phyloP scores from a whole-genome alignment of 2,329 filamentous ascomycete species.

The Phaeosphaeriaceae sp. region DNA sequence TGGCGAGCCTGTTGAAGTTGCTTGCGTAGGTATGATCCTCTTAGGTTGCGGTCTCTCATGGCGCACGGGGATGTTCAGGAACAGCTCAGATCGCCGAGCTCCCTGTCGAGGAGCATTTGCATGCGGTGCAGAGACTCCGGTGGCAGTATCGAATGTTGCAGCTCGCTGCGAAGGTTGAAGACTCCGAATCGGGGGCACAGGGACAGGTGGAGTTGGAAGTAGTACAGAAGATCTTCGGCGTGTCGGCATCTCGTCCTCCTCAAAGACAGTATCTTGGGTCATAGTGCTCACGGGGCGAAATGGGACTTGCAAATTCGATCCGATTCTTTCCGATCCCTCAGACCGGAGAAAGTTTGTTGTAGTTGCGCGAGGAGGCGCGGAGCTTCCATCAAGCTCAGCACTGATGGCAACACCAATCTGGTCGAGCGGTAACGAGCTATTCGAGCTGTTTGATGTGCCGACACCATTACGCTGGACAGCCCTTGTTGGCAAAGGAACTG shows the following conservation, averaged over 20 bases:
- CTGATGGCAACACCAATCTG: constrained; percentile 49
- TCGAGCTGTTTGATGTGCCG: constrained; percentile 26
- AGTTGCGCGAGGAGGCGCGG: constrained; percentile 15
- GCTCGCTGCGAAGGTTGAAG: constrained; percentile 38
- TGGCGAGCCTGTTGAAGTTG: constrained; percentile 15
- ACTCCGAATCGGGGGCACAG: constrained; percentile 43
- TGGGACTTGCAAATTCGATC: constrained; percentile 9
- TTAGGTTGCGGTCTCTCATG: constrained; percentile 35
- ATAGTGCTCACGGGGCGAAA: constrained; percentile 40
- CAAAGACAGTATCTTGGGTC: constrained; percentile 47
- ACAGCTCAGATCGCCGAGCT: constrained; percentile 34
- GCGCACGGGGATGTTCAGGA: constrained; percentile 40
- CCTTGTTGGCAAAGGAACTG: constrained; percentile 7
- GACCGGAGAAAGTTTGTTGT: constrained; percentile 10
- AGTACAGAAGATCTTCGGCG: constrained; percentile 36
- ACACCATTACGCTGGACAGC: constrained; percentile 30
- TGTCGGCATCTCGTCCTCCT: constrained; percentile 40
- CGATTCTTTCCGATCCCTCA: too few species aligned
- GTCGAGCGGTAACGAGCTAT: constrained; percentile 33
- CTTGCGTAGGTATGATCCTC: constrained; percentile 11
- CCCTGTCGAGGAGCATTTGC: constrained; percentile 9
- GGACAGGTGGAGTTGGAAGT: constrained; percentile 40
- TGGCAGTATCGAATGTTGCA: constrained; percentile 13
- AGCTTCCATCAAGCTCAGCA: constrained; percentile 39
- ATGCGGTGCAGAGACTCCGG: not conserved